Percentiles rank a stretch among this genome's conserved stretches.
Evolutionary conservation across 2,329 filamentous ascomycete genomes (phyloP).

Genomic region (Scleromitrula shiraiana): DNA sequence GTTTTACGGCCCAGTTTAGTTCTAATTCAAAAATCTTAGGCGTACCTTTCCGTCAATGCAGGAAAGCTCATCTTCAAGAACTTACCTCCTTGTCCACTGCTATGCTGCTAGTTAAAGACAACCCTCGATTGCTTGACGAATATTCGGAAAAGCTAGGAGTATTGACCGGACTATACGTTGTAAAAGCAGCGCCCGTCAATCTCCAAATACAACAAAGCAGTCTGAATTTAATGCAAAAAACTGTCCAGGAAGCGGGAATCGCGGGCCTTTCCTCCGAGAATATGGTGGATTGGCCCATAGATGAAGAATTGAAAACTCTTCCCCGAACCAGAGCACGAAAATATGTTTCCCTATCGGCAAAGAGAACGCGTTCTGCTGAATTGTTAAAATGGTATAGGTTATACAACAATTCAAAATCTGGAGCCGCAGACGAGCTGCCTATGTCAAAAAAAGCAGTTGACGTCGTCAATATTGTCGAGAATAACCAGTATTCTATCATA

Average conservation of each 20-base stretch:
- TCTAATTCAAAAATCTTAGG: background rate
- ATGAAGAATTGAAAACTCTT: no score
- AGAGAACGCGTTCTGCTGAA: background rate
- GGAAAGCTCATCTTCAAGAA: background rate
- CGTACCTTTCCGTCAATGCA: background rate
- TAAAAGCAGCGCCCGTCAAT: background rate
- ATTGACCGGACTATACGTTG: background rate
- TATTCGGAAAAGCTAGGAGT: background rate
- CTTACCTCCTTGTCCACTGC: background rate
- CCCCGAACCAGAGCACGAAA: no score
- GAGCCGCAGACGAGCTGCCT: slow-evolving; percentile 44
- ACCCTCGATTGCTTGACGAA: background rate
- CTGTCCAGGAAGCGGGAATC: background rate
- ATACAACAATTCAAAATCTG: background rate
- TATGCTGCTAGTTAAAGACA: background rate
- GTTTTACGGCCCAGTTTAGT: background rate
- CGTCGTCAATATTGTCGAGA: slow-evolving; percentile 71
- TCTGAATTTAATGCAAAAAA: background rate
- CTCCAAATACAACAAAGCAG: slow-evolving; percentile 2
- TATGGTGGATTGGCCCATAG: no score
- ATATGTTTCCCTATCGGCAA: no score
- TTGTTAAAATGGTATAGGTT: background rate
- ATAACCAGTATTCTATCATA: slow-evolving; percentile 83
- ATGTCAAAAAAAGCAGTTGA: slow-evolving; percentile 80
- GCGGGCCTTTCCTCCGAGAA: background rate